phyloP scores from a whole-genome alignment of 352 stramenopile species.

The Halophytophthora polymorphica region DNA sequence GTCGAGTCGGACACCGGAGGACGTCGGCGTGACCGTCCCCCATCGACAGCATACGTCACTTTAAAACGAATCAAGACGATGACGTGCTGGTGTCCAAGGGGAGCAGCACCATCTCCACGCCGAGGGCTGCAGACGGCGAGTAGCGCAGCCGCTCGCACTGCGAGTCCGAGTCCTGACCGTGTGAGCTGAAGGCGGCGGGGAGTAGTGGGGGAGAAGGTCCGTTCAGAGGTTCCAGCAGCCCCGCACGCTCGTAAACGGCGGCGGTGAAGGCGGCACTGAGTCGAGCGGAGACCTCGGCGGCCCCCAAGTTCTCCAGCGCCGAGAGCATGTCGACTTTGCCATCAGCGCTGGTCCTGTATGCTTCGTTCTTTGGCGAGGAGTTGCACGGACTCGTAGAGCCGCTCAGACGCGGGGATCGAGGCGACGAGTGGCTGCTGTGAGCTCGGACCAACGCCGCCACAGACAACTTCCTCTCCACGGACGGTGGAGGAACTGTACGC shows the following conservation, averaged over 20 bases:
- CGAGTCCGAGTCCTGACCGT: background rate
- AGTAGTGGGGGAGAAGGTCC: background rate
- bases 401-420: too few species aligned
- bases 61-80: constrained; percentile 26
- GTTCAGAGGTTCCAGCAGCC: constrained; percentile 18
- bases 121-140: constrained; percentile 12
- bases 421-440: too few species aligned
- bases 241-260: constrained; percentile 42
- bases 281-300: constrained; percentile 17
- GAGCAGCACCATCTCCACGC: constrained; percentile 15
- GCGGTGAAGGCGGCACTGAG: constrained; percentile 34
- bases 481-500: too few species aligned
- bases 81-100: constrained; percentile 10
- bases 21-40: background rate
- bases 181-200: constrained; percentile 10
- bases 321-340: background rate
- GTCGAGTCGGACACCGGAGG: too few species aligned
- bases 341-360: background rate
- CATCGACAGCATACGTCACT: background rate
- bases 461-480: too few species aligned
- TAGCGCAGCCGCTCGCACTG: background rate
- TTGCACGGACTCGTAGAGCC: background rate
- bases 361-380: background rate
- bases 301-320: constrained; percentile 8
- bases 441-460: too few species aligned